phyloP scores from a whole-genome alignment of 345 rosid species.

The Raphanus sativus region DNA sequence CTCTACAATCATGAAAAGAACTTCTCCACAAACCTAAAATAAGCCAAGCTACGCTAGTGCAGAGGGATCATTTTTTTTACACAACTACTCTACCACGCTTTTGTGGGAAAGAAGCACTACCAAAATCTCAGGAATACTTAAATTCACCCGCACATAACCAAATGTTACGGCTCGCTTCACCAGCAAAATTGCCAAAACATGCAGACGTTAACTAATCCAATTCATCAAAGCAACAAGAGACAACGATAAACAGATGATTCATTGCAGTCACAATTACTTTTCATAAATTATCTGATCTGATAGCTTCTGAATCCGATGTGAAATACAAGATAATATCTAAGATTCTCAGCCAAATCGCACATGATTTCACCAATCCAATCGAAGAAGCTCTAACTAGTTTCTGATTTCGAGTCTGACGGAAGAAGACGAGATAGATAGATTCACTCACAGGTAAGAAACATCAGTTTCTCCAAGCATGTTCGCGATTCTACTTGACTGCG shows the following conservation, averaged over 20 bases:
- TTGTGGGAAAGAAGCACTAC: not conserved
- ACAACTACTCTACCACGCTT: not conserved
- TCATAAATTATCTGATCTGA: conserved; percentile 7
- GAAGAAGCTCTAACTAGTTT: not conserved
- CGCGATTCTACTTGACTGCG: conserved; percentile 71
- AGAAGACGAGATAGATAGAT: conserved; percentile 15
- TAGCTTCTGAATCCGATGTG: conserved; percentile 1
- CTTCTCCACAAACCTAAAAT: not conserved
- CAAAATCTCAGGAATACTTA: not conserved
- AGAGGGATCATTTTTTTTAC: not conserved
- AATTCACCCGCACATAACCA: not conserved
- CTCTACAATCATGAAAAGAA: not conserved
- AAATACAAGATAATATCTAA: not conserved
- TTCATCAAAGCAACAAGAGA: conserved; percentile 9
- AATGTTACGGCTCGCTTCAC: conserved; percentile 9
- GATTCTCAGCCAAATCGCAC: conserved; percentile 2
- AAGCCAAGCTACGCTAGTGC: conserved; percentile 1
- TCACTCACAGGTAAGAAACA: conserved; percentile 86
- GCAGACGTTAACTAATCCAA: not conserved
- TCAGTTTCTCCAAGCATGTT: conserved; percentile 69
- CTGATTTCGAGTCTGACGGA: not conserved
- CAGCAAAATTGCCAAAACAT: conserved; percentile 8
- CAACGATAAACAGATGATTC: conserved; percentile 7
- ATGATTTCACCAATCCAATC: not conserved
- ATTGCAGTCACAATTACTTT: not conserved